Base-by-base conservation (phyloP, 140 eudicot species). In the Stevia rebaudiana region DNA sequence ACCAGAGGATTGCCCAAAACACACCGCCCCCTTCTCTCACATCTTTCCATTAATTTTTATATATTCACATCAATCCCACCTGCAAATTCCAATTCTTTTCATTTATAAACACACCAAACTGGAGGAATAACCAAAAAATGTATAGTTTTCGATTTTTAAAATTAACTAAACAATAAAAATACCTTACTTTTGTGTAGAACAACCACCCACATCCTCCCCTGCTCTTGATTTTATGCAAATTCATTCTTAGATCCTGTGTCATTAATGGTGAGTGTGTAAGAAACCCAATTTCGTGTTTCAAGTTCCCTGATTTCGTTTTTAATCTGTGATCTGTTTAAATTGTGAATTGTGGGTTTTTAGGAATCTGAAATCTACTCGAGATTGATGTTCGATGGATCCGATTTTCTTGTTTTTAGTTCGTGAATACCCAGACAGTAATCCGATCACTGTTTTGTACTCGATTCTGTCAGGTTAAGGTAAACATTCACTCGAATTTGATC, bases 1-100 rank as follows among this genome's bases (percentile, higher is more conserved):
- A 85, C 94, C 81, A 84, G 76, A 81, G 74, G 81, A 81, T 76
- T 84, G 81, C 87, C 79, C 65, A 65, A 69, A 57, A 28, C 76
- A 69, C 78, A 61, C 76, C 35, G 65, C 74, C 73, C 37, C 74
- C 41, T 46, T 65, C 73, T 72, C 76, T 44, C 75, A 35, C 69
- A 42, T 54, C 40, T 42, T 72, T 49, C 61, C 65, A 37, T 73
- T 68, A 33, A 42, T 72, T 52, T n/a, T n/a, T n/a, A n/a, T n/a
- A n/a, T n/a, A n/a, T n/a, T n/a, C n/a, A n/a, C n/a, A n/a, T n/a
- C n/a, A n/a, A n/a, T n/a, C n/a, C 78, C 63, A 54, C 74, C 33
- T 81, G 33, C 58, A 51, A 79, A 67, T 68, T 73, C 76, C 83
- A 46, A 65, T 70, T 81, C 77, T 67, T 83, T 72, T 80, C 76